phyloP scores from a whole-genome alignment of 768 basidiomycete genomes.

The Gelatoporia subvermispora region DNA sequence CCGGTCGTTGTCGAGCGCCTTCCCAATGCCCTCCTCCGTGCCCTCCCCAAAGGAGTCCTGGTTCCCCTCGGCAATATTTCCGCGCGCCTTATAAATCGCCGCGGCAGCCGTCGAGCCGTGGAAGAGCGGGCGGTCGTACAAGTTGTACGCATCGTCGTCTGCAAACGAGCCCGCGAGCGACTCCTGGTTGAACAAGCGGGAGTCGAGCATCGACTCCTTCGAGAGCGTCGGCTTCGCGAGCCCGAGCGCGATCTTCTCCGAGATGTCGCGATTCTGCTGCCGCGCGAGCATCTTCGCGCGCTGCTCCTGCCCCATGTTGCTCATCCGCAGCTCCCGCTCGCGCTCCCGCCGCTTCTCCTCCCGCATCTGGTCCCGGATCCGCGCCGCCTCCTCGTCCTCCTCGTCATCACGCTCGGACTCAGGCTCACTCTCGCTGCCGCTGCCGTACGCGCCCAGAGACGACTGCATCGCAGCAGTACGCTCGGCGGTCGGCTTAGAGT shows the following conservation, averaged over 20 bases:
- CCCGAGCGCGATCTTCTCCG: conserved; percentile 97
- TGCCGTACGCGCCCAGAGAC: conserved; percentile 81
- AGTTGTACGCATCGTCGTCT: conserved; percentile 88
- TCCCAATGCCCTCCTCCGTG: conserved; percentile 90
- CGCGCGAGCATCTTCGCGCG: conserved; percentile 93
- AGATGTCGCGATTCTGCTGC: conserved; percentile 98
- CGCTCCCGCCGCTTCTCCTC: conserved; percentile 89
- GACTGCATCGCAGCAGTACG: conserved; percentile 69
- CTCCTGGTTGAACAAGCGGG: conserved; percentile 96
- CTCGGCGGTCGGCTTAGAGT: conserved; percentile 58
- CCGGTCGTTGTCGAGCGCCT: conserved; percentile 88
- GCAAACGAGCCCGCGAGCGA: conserved; percentile 76
- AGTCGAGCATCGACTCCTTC: conserved; percentile 97
- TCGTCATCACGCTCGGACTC: conserved; percentile 45
- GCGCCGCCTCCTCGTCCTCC: conserved; percentile 77
- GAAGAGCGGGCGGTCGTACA: conserved; percentile 95
- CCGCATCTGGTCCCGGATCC: conserved; percentile 87
- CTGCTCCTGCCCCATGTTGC: conserved; percentile 96
- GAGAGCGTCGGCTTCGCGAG: conserved; percentile 94
- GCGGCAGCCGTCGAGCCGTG: conserved; percentile 93
- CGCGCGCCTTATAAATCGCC: conserved; percentile 98
- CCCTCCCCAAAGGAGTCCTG: conserved; percentile 93
- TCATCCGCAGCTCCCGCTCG: conserved; percentile 97
- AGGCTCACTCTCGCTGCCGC: conserved; percentile 62
- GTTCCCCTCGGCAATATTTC: conserved; percentile 78